Percentiles rank a stretch among this genome's conserved stretches.
Evolutionary conservation across 805 yeast species (phyloP).

Genomic region (Myxozyma geophila): DNA sequence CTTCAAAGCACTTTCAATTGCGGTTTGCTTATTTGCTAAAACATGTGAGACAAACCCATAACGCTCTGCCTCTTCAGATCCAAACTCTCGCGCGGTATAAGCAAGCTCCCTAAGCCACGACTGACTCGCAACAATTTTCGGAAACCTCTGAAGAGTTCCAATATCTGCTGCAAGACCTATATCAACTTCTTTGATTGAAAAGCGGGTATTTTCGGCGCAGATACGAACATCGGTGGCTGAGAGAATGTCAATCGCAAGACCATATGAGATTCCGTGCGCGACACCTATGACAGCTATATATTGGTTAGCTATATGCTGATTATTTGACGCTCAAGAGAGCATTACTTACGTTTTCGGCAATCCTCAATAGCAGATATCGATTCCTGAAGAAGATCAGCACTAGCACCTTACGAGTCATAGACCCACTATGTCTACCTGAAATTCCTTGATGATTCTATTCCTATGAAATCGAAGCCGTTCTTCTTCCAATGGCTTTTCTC

Average conservation of each 20-base stretch:
- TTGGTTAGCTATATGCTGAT: neutral
- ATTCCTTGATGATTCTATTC: conserved; percentile 53
- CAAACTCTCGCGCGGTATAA: conserved; percentile 63
- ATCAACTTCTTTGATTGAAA: conserved; percentile 70
- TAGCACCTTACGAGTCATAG: conserved; percentile 7
- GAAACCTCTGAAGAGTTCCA: conserved; percentile 73
- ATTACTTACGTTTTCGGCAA: conserved; percentile 36
- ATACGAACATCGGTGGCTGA: conserved; percentile 63
- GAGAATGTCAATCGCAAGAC: conserved; percentile 71
- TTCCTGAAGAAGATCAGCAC: neutral
- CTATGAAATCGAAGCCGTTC: conserved; percentile 42
- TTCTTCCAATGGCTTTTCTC: conserved; percentile 29
- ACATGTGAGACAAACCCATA: conserved; percentile 62
- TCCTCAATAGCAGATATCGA: conserved; percentile 23
- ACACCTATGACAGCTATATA: conserved; percentile 62
- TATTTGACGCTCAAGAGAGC: neutral
- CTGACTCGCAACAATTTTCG: conserved; percentile 56
- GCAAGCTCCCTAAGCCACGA: conserved; percentile 65
- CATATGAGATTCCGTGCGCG: conserved; percentile 66
- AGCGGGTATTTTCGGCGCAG: conserved; percentile 55
- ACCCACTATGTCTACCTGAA: conserved; percentile 50
- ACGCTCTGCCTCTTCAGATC: conserved; percentile 57
- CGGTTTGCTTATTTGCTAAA: conserved; percentile 53
- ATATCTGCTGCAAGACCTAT: conserved; percentile 80
- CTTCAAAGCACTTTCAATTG: conserved; percentile 54